These are phyloP conservation scores for Mycena leptocephala DNA, from an alignment of 768 basidiomycete species.

Conservation along the genomic window DNA sequence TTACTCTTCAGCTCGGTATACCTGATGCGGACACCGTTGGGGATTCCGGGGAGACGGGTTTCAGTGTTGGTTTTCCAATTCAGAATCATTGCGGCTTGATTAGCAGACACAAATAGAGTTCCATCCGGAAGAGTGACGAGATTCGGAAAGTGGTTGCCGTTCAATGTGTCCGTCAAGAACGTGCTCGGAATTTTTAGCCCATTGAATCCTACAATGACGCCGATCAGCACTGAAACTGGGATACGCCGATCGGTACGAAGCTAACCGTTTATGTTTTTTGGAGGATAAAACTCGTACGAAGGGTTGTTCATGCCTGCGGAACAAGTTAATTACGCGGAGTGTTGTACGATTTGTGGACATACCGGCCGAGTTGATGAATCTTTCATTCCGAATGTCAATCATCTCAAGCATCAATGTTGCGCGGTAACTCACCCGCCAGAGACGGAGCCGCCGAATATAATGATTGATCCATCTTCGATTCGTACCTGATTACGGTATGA, in stretches of 20 bases:
- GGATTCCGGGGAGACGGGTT: constrained; percentile 58
- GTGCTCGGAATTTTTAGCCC: constrained; percentile 36
- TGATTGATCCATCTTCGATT: constrained; percentile 41
- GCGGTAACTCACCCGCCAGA: constrained; percentile 31
- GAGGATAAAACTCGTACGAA: constrained; percentile 62
- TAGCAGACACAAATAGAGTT: constrained; percentile 58
- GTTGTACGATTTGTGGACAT: neutral
- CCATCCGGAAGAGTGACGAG: constrained; percentile 58
- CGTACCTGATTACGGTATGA: constrained; percentile 29
- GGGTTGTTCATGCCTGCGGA: constrained; percentile 72
- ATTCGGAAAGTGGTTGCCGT: constrained; percentile 42
- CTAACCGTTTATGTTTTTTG: constrained; percentile 56
- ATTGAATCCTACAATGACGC: constrained; percentile 35
- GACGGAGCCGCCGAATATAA: constrained; percentile 38
- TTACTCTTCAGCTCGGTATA: constrained; percentile 11
- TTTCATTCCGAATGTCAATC: constrained; percentile 38
- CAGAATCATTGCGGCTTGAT: constrained; percentile 60
- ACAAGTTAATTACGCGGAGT: constrained; percentile 26
- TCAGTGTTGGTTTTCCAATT: constrained; percentile 57
- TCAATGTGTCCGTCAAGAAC: constrained; percentile 30
- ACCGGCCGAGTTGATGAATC: constrained; percentile 69
- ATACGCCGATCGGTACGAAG: constrained; percentile 29
- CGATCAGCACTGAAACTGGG: neutral
- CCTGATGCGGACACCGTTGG: constrained; percentile 61
- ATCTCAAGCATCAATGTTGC: neutral